A percentile compares a stretch with the other conserved stretches of the same genome.
phyloP scores from a whole-genome alignment of 306 rosid species.

The Rosa persica region DNA sequence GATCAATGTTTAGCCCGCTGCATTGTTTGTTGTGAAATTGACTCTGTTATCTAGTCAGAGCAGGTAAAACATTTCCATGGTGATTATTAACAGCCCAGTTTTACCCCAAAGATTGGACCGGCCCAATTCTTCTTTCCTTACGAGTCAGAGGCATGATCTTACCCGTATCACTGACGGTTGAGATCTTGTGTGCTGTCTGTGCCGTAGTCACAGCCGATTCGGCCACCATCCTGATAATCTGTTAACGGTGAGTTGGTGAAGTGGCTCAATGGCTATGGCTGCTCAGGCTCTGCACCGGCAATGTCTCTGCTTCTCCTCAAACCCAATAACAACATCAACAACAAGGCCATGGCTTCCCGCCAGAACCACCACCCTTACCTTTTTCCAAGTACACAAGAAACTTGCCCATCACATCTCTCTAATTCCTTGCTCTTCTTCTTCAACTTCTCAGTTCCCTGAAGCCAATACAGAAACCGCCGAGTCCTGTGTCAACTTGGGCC shows the following conservation, averaged over 20 bases:
- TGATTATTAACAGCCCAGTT: too few species aligned
- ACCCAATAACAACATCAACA: conserved; percentile 31
- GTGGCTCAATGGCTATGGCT: conserved; percentile 55
- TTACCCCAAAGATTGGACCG: too few species aligned
- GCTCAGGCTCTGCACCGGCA: conserved; percentile 52
- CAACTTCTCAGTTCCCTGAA: conserved; percentile 73
- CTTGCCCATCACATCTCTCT: conserved; percentile 24
- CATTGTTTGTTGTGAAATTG: too few species aligned
- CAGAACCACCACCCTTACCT: conserved; percentile 27
- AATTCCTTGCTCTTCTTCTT: conserved; percentile 54
- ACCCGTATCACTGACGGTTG: background rate
- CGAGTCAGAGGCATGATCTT: too few species aligned
- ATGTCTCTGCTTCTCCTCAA: conserved; percentile 51
- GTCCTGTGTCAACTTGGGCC: conserved; percentile 83
- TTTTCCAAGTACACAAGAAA: conserved; percentile 27
- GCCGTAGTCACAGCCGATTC: background rate
- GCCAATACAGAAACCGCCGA: conserved; percentile 64
- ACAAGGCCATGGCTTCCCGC: conserved; percentile 34
- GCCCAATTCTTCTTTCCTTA: too few species aligned
- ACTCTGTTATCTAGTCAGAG: too few species aligned
- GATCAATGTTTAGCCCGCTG: too few species aligned
- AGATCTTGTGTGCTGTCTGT: background rate
- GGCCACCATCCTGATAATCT: conserved; percentile 20
- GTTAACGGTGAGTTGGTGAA: conserved; percentile 20
- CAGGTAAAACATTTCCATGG: too few species aligned